Percentiles rank a stretch among this genome's conserved stretches.
These are phyloP conservation scores for Sedum album DNA, from an alignment of 164 flowering plant genomes.

Conservation along the genomic window DNA sequence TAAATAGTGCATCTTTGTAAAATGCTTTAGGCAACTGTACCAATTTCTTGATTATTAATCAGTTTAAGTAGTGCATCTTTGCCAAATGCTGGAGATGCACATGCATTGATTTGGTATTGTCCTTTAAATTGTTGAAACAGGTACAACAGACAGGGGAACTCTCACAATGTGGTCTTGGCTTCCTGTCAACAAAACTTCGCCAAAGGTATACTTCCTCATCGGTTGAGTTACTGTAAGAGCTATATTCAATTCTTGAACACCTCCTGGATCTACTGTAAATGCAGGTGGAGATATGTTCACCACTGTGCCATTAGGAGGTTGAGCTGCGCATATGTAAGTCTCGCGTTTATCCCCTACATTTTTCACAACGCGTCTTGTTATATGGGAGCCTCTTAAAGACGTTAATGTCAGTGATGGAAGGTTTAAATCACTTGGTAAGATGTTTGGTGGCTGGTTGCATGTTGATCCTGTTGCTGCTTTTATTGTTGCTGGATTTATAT, in stretches of 20 bases:
- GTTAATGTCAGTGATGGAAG: conserved; percentile 72
- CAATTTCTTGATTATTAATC: background rate
- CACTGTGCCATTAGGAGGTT: conserved; percentile 50
- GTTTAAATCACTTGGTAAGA: conserved; percentile 66
- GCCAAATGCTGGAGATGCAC: too few relatives aligned
- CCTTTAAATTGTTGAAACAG: conserved; percentile 21
- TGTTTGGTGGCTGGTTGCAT: conserved; percentile 33
- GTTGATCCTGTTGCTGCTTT: conserved; percentile 43
- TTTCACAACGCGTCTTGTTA: conserved; percentile 33
- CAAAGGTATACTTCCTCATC: conserved; percentile 47
- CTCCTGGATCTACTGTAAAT: conserved; percentile 54
- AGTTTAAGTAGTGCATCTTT: background rate
- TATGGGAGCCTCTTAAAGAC: conserved; percentile 30
- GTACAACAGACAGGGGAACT: conserved; percentile 56
- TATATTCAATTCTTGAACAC: conserved; percentile 42
- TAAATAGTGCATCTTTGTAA: background rate
- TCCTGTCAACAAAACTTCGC: conserved; percentile 68
- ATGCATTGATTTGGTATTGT: too few relatives aligned
- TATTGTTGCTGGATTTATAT: conserved; percentile 26
- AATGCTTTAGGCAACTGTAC: background rate
- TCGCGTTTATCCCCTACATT: conserved; percentile 52
- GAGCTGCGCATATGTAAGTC: conserved; percentile 46
- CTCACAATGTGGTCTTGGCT: conserved; percentile 69
- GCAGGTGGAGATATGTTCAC: conserved; percentile 47
- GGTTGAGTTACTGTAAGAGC: conserved; percentile 36